Conservation (phyloP, 2,329 filamentous ascomycete species). For the Venturia aucupariae region DNA sequence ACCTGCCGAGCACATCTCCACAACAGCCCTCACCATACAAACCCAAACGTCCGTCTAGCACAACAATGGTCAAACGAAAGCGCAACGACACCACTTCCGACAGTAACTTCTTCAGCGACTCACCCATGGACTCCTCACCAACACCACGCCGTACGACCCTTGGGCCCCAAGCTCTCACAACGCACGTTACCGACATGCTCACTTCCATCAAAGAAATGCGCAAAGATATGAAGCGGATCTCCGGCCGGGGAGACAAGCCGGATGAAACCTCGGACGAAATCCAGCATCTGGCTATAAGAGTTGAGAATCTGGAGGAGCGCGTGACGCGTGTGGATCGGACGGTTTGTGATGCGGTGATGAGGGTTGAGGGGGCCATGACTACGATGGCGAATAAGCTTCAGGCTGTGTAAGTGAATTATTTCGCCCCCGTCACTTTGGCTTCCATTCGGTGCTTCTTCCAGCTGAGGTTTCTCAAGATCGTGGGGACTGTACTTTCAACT, state of each 20-base stretch:
- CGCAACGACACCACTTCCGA: neutral
- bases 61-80: neutral
- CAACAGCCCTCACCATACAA: neutral
- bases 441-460: too few species aligned
- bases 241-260: neutral
- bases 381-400: neutral
- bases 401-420: neutral
- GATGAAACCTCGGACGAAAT: neutral
- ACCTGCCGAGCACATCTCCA: neutral
- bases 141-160: neutral
- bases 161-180: neutral
- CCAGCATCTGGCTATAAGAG: neutral
- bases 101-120: neutral
- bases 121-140: neutral
- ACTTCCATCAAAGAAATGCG: neutral
- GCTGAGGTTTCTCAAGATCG: too few species aligned
- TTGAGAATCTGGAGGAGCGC: neutral
- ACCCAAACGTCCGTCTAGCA: neutral
- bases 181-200: neutral
- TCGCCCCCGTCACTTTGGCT: too few species aligned
- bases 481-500: too few species aligned
- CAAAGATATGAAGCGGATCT: neutral
- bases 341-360: neutral
- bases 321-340: neutral
- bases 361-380: neutral